Evolutionary conservation across 2,329 filamentous ascomycete genomes (phyloP), one percentile per base, ranked within the genome.

Genomic region (Fragosphaeria purpurea): DNA sequence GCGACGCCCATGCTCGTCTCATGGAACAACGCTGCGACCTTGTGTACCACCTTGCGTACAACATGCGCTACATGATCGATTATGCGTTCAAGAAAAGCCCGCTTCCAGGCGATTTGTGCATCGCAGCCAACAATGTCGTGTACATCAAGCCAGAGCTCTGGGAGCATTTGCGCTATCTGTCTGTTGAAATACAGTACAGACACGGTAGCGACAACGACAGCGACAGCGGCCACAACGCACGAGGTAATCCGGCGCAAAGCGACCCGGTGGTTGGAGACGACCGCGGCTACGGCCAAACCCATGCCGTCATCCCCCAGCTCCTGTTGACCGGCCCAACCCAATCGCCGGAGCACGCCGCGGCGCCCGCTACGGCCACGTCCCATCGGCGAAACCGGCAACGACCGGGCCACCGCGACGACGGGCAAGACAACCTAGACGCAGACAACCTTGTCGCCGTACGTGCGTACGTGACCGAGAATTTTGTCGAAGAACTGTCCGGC

Each of bases 21-120:
- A 30, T 33, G 1, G 7, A 33, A 3, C 9, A 32, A 31, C 45
- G 43, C 3, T 22, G 13, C 8, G 41, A 45, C 2, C 10, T 51
- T 1, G 32, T 33, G 6, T 46, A 50, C 39, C 41, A 54, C 33
- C 41, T 54, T 12, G 50, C 47, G 6, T 47, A 50, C 37, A 41
- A 32, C 9, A 34, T 54, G 5, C 44, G 42, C 32, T 38, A 12
- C n/a, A 49, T 50, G 47, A 43, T 50, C 2, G 32, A 22, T 9
- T 30, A 38, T 30, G 43, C 50, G 3, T 48, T 52, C 13, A 40
- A 40, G 3, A 33, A 52, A 4, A 47, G 31, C 10, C 13, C 9
- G 10, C 46, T 44, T 3, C 37, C 40, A 11, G 33, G 44, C 4
- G 6, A 37, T 11, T 30, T 54, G 9, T n/a, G 44, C 7, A 44